Evolutionary conservation across 2,329 filamentous ascomycete genomes (phyloP), one percentile per base, ranked within the genome.

Genomic region (Fusarium gaditjirri): DNA sequence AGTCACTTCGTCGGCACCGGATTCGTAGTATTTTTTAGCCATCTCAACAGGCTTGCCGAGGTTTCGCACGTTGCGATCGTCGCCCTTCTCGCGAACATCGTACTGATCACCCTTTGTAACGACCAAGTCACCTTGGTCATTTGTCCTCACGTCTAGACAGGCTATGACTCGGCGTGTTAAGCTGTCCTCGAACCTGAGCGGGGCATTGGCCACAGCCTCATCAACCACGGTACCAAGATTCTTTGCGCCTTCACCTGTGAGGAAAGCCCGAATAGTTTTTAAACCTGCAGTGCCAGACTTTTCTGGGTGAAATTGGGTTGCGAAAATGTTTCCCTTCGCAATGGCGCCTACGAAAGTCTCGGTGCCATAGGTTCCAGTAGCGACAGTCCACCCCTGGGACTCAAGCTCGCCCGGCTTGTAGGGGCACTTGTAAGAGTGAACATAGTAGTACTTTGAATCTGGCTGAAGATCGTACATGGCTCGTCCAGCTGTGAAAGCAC

Each of bases 81-180:
- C 86, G 27, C 86, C 85, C 83, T 98, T 98, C 78, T 98, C 96
- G 36, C 96, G 93, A 11, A 99, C 96, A 78, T 99, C 96, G 84
- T 99, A 99, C 82, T 98, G 95, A 83, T 99, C 96, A 63, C 96
- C 96, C 83, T 99, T 99, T 19, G 96, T 99, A 41, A 99, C 96
- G 1, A 99, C 96, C 14, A 99, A 87, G 81, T 99, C 96, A 38
- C 96, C 96, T 68, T 92, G 87, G 81, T 99, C 96, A 81, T 99
- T 99, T 58, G 95, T 90, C 46, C 96, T 92, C 55, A 99, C 96
- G 79, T 99, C 96, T 33, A 99, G 90, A 79, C 96, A 99, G 33
- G 96, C 96, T 79, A 99, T 98, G 55, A 99, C 90, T 73, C 96
- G 90, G 66, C 94, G 88, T n/a, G 96, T 99, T 55, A 99, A 86